Percentiles rank a stretch among this genome's conserved stretches.
Evolutionary conservation across 1,284 basidiomycete genomes (phyloP).

Genomic region (Tetrapyrgos nigripes): DNA sequence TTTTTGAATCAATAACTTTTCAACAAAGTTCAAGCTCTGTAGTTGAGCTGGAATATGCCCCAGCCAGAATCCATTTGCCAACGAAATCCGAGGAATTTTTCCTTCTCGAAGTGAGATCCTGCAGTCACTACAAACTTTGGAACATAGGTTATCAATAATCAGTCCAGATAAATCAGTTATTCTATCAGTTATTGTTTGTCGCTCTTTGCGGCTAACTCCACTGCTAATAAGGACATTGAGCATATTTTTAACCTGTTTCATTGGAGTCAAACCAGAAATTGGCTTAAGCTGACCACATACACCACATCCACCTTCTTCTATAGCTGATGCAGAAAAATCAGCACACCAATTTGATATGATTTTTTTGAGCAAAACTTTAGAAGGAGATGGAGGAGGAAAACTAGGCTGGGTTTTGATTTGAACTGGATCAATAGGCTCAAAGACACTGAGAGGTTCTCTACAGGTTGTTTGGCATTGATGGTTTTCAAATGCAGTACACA

Average conservation of each 20-base stretch:
- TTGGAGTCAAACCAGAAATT: neutral
- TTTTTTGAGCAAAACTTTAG: too few species aligned
- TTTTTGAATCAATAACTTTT: slow-evolving; percentile 27
- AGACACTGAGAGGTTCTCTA: too few species aligned
- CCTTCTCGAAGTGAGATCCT: slow-evolving; percentile 18
- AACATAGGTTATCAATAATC: slow-evolving; percentile 23
- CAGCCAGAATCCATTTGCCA: slow-evolving; percentile 46
- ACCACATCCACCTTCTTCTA: neutral
- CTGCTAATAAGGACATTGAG: neutral
- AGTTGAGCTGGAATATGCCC: slow-evolving; percentile 40
- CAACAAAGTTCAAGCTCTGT: slow-evolving; percentile 26
- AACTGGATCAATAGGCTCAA: too few species aligned
- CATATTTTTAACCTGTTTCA: neutral
- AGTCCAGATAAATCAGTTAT: slow-evolving; percentile 7
- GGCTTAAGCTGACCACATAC: neutral
- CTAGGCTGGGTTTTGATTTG: too few species aligned
- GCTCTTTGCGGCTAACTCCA: neutral
- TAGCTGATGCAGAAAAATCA: too few species aligned
- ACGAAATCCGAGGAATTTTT: slow-evolving; percentile 29
- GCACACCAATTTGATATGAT: too few species aligned
- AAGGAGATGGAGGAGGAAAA: too few species aligned
- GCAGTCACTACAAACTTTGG: slow-evolving; percentile 23
- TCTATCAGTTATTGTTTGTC: neutral
- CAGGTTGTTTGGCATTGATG: too few species aligned
- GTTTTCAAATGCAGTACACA: too few species aligned